These are phyloP conservation scores for Populus hybrid DNA, from an alignment of 441 rosid species.

Conservation along the genomic window DNA sequence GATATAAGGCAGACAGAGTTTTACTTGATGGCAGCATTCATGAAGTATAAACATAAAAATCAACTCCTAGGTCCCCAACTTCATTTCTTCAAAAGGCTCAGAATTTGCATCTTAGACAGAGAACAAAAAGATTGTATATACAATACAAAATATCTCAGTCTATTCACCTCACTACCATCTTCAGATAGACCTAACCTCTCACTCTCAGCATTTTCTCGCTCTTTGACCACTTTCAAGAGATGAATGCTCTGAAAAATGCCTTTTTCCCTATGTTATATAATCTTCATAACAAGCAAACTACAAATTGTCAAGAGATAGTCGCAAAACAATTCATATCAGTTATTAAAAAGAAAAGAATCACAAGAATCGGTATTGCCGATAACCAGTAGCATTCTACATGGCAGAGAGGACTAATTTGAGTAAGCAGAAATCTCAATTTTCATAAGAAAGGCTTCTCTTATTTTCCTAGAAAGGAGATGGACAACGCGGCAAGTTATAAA, in stretches of 20 bases:
- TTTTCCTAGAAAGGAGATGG: neutral
- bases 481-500: neutral
- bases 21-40: constrained; percentile 1
- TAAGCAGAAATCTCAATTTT: neutral
- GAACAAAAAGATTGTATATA: neutral
- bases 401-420: neutral
- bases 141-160: neutral
- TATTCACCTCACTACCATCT: neutral
- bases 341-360: neutral
- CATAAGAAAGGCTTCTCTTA: neutral
- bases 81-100: constrained; percentile 2
- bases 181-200: neutral
- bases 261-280: neutral
- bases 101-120: neutral
- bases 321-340: neutral
- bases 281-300: neutral
- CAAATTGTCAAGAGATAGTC: neutral
- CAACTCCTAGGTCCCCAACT: neutral
- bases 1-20: neutral
- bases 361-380: neutral
- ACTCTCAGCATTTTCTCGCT: neutral
- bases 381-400: neutral
- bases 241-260: neutral
- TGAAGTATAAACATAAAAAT: neutral
- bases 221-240: neutral